A percentile compares a stretch with the other conserved stretches of the same genome.
Conservation (phyloP, 225 moss, liverwort and hornwort species). For the Sphagnum tenellum region DNA sequence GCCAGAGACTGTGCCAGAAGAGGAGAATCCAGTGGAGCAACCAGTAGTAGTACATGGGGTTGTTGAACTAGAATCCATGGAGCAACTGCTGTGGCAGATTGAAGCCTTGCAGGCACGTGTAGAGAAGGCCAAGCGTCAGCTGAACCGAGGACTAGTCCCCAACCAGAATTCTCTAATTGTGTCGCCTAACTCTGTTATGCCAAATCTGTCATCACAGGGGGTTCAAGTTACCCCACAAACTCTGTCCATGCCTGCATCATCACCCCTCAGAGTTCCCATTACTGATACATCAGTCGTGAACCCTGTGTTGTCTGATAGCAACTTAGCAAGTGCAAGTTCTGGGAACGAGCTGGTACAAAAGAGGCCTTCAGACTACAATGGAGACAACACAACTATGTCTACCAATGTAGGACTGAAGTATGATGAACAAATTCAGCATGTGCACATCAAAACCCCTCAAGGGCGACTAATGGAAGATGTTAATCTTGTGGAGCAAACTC, state of each 20-base stretch:
- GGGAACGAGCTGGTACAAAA: constrained; percentile 41
- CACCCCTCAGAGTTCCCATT: constrained; percentile 29
- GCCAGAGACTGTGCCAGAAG: constrained; percentile 40
- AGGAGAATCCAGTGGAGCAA: constrained; percentile 53
- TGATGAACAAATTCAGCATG: constrained; percentile 87
- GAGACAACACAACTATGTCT: constrained; percentile 94
- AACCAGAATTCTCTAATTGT: constrained; percentile 15
- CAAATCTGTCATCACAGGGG: constrained; percentile 20
- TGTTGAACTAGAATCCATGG: constrained; percentile 69
- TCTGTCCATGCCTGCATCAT: constrained; percentile 21
- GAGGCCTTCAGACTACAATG: constrained; percentile 82
- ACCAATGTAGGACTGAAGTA: constrained; percentile 74
- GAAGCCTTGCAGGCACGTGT: constrained; percentile 89
- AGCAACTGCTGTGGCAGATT: constrained; percentile 82
- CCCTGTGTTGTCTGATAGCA: constrained; percentile 46
- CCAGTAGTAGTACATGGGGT: constrained; percentile 22
- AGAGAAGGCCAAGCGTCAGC: constrained; percentile 53
- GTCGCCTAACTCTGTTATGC: constrained; percentile 30
- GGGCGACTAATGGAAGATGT: constrained; percentile 55
- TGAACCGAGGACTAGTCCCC: constrained; percentile 45
- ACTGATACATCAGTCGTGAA: constrained; percentile 18
- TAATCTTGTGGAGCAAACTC: constrained; percentile 19
- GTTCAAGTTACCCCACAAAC: constrained; percentile 10
- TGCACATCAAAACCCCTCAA: constrained; percentile 83
- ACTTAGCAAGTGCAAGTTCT: constrained; percentile 39